Evolutionary conservation across 2,329 filamentous ascomycete genomes (phyloP), one percentile per base, ranked within the genome.

Genomic region (Talaromyces amestolkiae): DNA sequence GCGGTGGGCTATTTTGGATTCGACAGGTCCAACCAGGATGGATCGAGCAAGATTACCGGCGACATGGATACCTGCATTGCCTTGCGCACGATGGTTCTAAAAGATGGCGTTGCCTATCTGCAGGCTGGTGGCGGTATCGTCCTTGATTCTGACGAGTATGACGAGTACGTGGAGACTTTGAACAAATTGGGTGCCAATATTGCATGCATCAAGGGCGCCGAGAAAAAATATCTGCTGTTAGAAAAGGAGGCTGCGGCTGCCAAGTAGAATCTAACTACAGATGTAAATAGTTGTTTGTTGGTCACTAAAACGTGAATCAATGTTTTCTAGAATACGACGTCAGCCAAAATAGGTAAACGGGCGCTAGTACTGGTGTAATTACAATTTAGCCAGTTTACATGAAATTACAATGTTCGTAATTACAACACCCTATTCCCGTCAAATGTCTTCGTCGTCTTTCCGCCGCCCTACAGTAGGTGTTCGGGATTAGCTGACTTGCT

Each of bases 1-100:
- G 95, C 95, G 0, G 94, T 97, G 0, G 95, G 95, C 1, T 99
- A 97, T 80, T 99, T 97, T 78, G 94, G 94, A 11, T 98, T 96
- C 74, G 87, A 88, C 67, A 86, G 86, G 61, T 85, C 94, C 53
- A 87, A 89, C 58, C 79, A 82, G 8, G 83, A 89, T 49, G 90
- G 89, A 61, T 82, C 77, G 22, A 76, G 79, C 60, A 82, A 87
- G 65, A 82, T 84, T 13, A 91, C 96, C 73, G 94, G 93, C 6
- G 91, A 91, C 22, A 97, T 97, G 93, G 93, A 97, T 72, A 96
- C 91, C 11, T 90, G 88, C 77, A 90, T 90, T 74, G 88, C 88
- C 41, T 84, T 97, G 74, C 85, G 95, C 54, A 99, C 95, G 5
- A 99, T 99, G 95, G 79, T 97, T 73, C 86, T 94, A 67, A 97